phyloP scores from a whole-genome alignment of 2,329 filamentous ascomycete genomes.

The Byssochlamys sp. region DNA sequence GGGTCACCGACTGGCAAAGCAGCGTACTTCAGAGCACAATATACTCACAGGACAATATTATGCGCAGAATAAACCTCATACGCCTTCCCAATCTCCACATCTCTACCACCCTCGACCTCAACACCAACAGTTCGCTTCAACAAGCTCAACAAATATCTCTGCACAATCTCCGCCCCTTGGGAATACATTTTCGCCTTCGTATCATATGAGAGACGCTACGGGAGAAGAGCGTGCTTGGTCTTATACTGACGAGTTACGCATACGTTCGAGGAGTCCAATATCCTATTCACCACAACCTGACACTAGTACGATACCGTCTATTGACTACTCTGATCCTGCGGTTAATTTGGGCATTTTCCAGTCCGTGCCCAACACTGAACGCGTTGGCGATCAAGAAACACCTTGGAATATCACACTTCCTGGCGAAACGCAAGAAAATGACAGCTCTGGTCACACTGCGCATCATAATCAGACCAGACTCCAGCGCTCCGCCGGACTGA shows the following conservation, averaged over 20 bases:
- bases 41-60: neutral
- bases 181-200: conserved; percentile 5
- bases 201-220: neutral
- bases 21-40: neutral
- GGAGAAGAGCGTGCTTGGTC: conserved; percentile 9
- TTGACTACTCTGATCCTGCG: conserved; percentile 16
- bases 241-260: conserved; percentile 25
- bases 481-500: neutral
- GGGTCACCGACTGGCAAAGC: neutral
- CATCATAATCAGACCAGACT: neutral
- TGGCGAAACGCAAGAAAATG: conserved; percentile 8
- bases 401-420: conserved; percentile 29
- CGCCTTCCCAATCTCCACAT: neutral
- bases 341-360: conserved; percentile 25
- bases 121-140: neutral
- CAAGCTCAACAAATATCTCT: conserved; percentile 3
- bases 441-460: conserved; percentile 1
- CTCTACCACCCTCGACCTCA: neutral
- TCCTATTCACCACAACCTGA: conserved; percentile 16
- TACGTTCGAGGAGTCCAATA: conserved; percentile 29
- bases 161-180: conserved; percentile 4
- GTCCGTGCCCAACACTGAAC: conserved; percentile 20
- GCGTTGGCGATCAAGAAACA: conserved; percentile 26
- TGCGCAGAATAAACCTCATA: neutral
- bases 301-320: conserved; percentile 13